phyloP scores from a whole-genome alignment of 1,284 basidiomycete species.

The Termitomyces sp. region DNA sequence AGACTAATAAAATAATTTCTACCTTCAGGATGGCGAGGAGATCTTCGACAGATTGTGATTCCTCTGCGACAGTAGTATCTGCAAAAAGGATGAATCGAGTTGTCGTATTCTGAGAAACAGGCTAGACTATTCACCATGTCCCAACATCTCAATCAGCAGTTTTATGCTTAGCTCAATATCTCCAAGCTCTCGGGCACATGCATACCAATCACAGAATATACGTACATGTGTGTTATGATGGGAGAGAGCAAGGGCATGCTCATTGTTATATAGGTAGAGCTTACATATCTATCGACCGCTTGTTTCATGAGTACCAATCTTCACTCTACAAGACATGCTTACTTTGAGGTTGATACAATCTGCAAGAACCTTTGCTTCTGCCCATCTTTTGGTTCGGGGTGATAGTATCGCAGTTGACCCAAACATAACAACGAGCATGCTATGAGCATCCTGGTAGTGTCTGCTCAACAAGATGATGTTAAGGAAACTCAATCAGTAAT shows the following conservation, averaged over 20 bases:
- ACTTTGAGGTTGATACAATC: constrained; percentile 90
- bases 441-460: constrained; percentile 90
- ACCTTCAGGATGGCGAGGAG: constrained; percentile 68
- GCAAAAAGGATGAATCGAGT: not conserved
- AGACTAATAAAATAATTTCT: not conserved
- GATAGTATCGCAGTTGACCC: constrained; percentile 80
- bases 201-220: constrained; percentile 82
- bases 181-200: constrained; percentile 70
- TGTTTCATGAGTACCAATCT: not conserved
- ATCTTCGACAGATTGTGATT: constrained; percentile 50
- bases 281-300: constrained; percentile 64
- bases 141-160: constrained; percentile 77
- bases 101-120: not conserved
- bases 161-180: constrained; percentile 71
- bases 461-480: constrained; percentile 34
- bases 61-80: constrained; percentile 38
- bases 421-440: constrained; percentile 79
- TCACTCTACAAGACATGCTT: constrained; percentile 13
- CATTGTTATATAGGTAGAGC: constrained; percentile 84
- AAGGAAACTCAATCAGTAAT: constrained; percentile 13
- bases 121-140: constrained; percentile 47
- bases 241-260: constrained; percentile 70
- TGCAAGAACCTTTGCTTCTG: constrained; percentile 93
- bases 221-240: constrained; percentile 83
- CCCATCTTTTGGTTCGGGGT: constrained; percentile 95